Conservation (phyloP, 116 monocot species). For the Papilionanthe hybrid region DNA sequence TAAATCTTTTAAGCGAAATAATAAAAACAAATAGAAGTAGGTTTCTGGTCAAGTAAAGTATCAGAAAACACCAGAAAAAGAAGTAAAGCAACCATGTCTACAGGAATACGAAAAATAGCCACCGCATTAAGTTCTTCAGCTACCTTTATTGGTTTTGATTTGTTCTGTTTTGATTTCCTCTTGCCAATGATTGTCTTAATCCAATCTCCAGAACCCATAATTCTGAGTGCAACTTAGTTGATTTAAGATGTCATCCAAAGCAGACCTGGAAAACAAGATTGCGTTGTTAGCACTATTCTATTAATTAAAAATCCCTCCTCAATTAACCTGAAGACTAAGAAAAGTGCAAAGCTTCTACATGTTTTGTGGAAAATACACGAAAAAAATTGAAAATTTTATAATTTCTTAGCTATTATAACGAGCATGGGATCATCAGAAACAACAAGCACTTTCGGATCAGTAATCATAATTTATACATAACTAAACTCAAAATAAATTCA, state of each 20-base stretch:
- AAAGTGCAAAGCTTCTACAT: neutral
- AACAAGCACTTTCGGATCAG: neutral
- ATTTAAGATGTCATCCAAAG: neutral
- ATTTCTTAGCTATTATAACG: neutral
- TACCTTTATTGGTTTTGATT: slow-evolving; percentile 40
- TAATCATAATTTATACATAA: neutral
- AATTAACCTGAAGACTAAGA: neutral
- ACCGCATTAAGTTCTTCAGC: neutral
- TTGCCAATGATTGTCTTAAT: slow-evolving; percentile 53
- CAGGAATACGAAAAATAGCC: neutral
- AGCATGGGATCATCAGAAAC: neutral
- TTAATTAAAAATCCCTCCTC: neutral
- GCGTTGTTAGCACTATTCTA: neutral
- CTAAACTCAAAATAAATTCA: neutral
- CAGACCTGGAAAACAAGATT: neutral
- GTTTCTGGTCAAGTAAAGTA: neutral
- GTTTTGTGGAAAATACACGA: neutral
- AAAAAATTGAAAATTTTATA: neutral
- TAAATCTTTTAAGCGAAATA: neutral
- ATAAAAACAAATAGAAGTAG: neutral
- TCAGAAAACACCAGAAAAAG: neutral
- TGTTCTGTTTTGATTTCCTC: slow-evolving; percentile 45
- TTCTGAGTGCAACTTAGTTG: slow-evolving; percentile 7
- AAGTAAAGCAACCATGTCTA: neutral
- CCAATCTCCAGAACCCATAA: slow-evolving; percentile 79